Conservation (phyloP, 768 basidiomycete species). For the Sistotremastrum suecicum region DNA sequence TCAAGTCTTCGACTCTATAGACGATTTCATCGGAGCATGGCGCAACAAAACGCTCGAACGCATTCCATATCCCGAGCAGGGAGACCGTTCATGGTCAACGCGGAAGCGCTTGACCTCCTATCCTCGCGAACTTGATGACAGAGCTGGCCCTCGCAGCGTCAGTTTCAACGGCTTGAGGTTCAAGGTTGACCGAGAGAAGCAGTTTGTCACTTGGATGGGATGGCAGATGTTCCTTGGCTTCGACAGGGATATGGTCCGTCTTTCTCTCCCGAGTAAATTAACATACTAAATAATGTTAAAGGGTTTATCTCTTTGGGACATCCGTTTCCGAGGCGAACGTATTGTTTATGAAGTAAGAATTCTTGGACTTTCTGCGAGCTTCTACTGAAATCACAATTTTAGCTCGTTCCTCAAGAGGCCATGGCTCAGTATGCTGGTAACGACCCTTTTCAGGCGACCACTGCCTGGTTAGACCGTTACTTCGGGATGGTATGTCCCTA, state of each 20-base stretch:
- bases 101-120: slow-evolving; percentile 20
- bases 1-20: slow-evolving; percentile 34
- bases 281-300: slow-evolving; percentile 6
- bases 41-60: slow-evolving; percentile 36
- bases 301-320: slow-evolving; percentile 41
- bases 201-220: slow-evolving; percentile 57
- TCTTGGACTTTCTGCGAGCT: not conserved
- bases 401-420: slow-evolving; percentile 51
- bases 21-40: slow-evolving; percentile 40
- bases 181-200: slow-evolving; percentile 33
- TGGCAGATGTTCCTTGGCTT: slow-evolving; percentile 50
- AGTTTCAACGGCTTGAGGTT: slow-evolving; percentile 46
- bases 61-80: slow-evolving; percentile 17
- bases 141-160: slow-evolving; percentile 49
- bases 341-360: slow-evolving; percentile 42
- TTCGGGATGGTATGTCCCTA: slow-evolving; percentile 35
- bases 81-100: slow-evolving; percentile 31
- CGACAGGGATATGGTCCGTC: slow-evolving; percentile 42
- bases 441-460: slow-evolving; percentile 46
- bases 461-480: slow-evolving; percentile 48
- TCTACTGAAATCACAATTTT: not conserved
- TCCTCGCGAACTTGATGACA: slow-evolving; percentile 43
- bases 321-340: slow-evolving; percentile 40
- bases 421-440: slow-evolving; percentile 47
- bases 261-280: slow-evolving; percentile 3